phyloP scores from a whole-genome alignment of 2,329 filamentous ascomycete genomes.

The Paradendryphiella salina region DNA sequence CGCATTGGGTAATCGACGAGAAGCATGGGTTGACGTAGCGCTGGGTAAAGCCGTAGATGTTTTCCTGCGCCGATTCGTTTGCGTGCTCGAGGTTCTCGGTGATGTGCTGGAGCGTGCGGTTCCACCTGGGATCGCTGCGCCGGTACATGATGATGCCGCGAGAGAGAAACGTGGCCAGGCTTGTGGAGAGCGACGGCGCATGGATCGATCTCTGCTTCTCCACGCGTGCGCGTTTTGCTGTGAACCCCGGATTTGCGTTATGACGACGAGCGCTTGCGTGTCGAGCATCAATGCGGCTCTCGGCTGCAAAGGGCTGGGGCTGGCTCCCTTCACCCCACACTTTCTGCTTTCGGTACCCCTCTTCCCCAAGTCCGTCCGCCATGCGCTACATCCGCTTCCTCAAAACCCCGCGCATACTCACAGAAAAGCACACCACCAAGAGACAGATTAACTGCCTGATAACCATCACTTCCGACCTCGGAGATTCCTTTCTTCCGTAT shows the following conservation, averaged over 20 bases:
- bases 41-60: constrained; percentile 87
- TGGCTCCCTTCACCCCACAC: constrained; percentile 13
- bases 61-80: constrained; percentile 87
- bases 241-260: constrained; percentile 1
- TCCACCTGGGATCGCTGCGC: constrained; percentile 78
- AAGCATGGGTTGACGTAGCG: constrained; percentile 83
- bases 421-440: constrained; percentile 37
- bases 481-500: constrained; percentile 63
- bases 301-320: background rate
- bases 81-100: constrained; percentile 87
- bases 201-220: constrained; percentile 20
- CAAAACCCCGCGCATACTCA: constrained; percentile 60
- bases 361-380: constrained; percentile 3
- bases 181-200: constrained; percentile 28
- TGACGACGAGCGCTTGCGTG: constrained; percentile 11
- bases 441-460: constrained; percentile 49
- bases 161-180: background rate
- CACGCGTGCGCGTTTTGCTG: constrained; percentile 3
- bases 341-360: background rate
- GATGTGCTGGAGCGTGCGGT: constrained; percentile 91
- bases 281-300: background rate
- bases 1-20: constrained; percentile 63
- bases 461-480: constrained; percentile 70
- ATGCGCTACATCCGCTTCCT: constrained; percentile 68
- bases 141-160: constrained; percentile 58